Evolutionary conservation across 2,329 filamentous ascomycete species (phyloP), one percentile per base, ranked within the genome.

Genomic region (Penicillium crustosum): DNA sequence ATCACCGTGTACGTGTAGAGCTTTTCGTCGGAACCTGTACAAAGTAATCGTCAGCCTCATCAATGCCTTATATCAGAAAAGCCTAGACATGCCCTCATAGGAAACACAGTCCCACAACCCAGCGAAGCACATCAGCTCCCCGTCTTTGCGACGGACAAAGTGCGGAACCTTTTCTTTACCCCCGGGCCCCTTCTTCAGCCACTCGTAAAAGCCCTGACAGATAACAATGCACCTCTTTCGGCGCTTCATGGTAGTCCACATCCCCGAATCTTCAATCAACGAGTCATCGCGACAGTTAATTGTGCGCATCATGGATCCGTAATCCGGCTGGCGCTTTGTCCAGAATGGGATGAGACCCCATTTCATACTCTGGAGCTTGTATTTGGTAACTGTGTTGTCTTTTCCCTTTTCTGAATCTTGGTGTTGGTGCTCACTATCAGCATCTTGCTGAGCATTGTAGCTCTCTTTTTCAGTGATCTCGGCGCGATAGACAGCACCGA

Each of bases 241-340:
- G 60, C 87, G 86, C 77, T 97, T 97, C 89, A 97, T 95, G 1
- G 84, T 86, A 42, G 85, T 89, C 94, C 94, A 97, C 87, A 97
- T 90, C 12, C 93, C 92, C 6, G 87, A 84, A 9, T 88, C 82
- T 10, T 88, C 84, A 6, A 85, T 81, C 21, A 97, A 79, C 1
- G 91, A 94, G 75, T 97, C 93, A 69, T 93, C 90, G 3, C 93
- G 87, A 73, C 93, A 97, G 76, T 99, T 97, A 75, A 97, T 97
- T 0, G 92, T 96, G 70, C 89, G 91, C 81, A 96, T 82, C 73
- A 91, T 81, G 1, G 86, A 86, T 27, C 84, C 82, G 68, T 94
- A 93, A 69, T 91, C 86, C 0, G 91, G 90, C 52, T 87, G 87
- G 13, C 88, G 83, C 77, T 93, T 96, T 4, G 90, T 95, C 93